These are phyloP conservation scores for Podila horticola DNA, from an alignment of 192 early-diverging fungal genomes.

Conservation along the genomic window DNA sequence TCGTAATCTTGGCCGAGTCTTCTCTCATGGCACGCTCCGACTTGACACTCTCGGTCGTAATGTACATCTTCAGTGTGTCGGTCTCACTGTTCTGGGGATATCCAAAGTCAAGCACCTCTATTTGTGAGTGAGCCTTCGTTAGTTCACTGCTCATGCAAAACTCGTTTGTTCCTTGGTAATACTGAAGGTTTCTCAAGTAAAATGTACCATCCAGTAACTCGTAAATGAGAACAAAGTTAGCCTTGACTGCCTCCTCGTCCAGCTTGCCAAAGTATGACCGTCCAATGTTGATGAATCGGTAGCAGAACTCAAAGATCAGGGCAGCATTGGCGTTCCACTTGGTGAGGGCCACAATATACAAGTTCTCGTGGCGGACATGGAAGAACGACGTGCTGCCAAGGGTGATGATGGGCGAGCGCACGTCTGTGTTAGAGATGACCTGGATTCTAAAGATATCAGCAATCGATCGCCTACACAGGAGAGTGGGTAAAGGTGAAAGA, in stretches of 20 bases:
- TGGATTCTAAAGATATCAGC: constrained; percentile 98
- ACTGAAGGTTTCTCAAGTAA: neutral
- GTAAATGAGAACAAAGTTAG: constrained; percentile 90
- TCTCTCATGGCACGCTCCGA: constrained; percentile 71
- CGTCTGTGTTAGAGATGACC: constrained; percentile 90
- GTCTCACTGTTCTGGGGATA: constrained; percentile 89
- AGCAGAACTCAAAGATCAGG: constrained; percentile 84
- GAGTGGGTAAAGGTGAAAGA: neutral
- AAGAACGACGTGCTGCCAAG: constrained; percentile 94
- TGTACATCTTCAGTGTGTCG: constrained; percentile 86
- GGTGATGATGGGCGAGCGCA: constrained; percentile 89
- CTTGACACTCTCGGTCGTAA: constrained; percentile 87
- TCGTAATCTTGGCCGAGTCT: constrained; percentile 83
- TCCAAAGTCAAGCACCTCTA: constrained; percentile 88
- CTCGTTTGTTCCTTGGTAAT: too few species aligned
- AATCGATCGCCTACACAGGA: constrained; percentile 79
- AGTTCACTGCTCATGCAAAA: neutral
- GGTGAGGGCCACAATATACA: constrained; percentile 88
- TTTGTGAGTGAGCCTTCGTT: neutral
- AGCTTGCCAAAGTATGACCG: constrained; percentile 84
- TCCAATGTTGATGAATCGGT: constrained; percentile 77
- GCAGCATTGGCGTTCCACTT: constrained; percentile 85
- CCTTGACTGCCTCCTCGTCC: constrained; percentile 86
- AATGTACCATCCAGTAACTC: constrained; percentile 79
- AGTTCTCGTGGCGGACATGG: constrained; percentile 96